Evolutionary conservation across 148 eudicot species (phyloP).

Genomic region (Salicornia ramosissima): DNA sequence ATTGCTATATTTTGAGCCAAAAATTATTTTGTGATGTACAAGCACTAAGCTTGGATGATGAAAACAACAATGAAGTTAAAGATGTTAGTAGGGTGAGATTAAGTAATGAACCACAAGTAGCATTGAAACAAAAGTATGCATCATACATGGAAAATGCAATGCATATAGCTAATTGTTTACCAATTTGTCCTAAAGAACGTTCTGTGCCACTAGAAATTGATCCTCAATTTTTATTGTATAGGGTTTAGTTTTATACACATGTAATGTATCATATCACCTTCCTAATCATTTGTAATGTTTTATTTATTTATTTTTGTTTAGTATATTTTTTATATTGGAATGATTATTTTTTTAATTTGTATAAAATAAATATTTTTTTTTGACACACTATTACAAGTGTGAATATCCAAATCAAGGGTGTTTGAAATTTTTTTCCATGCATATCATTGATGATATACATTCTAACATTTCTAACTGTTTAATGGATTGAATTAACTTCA

Average conservation of each 20-base stretch:
- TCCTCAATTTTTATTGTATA: slow-evolving; percentile 13
- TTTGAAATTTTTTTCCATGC: too few species aligned
- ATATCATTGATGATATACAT: too few species aligned
- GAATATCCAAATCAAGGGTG: too few species aligned
- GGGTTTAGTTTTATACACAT: not conserved
- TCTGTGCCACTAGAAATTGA: slow-evolving; percentile 8
- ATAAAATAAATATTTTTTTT: too few species aligned
- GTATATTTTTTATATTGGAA: too few species aligned
- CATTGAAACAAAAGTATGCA: slow-evolving; percentile 13
- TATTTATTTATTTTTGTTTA: too few species aligned
- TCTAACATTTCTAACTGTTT: too few species aligned
- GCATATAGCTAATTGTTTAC: slow-evolving; percentile 36
- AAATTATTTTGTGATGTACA: slow-evolving; percentile 17
- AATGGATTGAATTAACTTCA: too few species aligned
- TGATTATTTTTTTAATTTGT: too few species aligned
- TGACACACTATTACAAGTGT: too few species aligned
- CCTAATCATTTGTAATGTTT: too few species aligned
- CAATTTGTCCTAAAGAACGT: slow-evolving; percentile 15
- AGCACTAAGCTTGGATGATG: not conserved
- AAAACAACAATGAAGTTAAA: not conserved
- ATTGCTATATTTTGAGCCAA: not conserved
- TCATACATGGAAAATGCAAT: slow-evolving; percentile 41
- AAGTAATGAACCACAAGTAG: not conserved
- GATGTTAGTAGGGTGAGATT: not conserved
- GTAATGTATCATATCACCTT: too few species aligned